Base-by-base conservation (phyloP, 352 stramenopile species). In the Phytophthora crassamura region DNA sequence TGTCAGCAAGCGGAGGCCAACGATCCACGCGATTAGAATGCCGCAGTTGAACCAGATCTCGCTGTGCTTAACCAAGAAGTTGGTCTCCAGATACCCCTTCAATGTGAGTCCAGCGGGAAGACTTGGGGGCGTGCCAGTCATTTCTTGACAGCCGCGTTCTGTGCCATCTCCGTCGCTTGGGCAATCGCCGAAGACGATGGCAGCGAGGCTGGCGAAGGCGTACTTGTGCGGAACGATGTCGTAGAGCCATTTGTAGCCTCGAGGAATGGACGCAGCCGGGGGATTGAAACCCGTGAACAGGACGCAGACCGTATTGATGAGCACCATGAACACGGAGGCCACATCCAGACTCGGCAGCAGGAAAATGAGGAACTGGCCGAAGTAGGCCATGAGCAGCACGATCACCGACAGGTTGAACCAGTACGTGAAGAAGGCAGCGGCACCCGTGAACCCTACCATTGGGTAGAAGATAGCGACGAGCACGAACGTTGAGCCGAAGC, bases 331-430 rank as follows among this genome's bases (percentile, higher is more conserved):
- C 18, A 75, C 47, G 0, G 60, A 40, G 18, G 72, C 68, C 1
- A 67, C 69, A 33, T 83, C 61, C 5, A 73, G 36, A n/a, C 38
- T 78, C 20, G 77, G 74, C 10, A 77, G 9, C n/a, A 58, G 38
- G 53, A 73, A 84, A 3, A 64, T 69, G 10, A 86, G 36, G 11
- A 73, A 64, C 48, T 82, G 68, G 15, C 51, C 69, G 16, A 82
- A 63, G 68, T 82, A 88, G 20, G 76, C 62, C 50, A 78, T 64
- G 39, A 81, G 68, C 2, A 84, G 48, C 49, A 88, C 0, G 88
- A 63, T n/a, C n/a, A n/a, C n/a, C n/a, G n/a, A n/a, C n/a, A n/a
- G n/a, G 15, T 74, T 69, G 28, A 88, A 45, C 72, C 79, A 85
- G 72, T 78, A 88, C 6, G 54, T 32, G 11, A 76, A 43, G 36